Evolutionary conservation across 2,329 filamentous ascomycete species (phyloP), one percentile per base, ranked within the genome.

Genomic region (Tolypocladium album): DNA sequence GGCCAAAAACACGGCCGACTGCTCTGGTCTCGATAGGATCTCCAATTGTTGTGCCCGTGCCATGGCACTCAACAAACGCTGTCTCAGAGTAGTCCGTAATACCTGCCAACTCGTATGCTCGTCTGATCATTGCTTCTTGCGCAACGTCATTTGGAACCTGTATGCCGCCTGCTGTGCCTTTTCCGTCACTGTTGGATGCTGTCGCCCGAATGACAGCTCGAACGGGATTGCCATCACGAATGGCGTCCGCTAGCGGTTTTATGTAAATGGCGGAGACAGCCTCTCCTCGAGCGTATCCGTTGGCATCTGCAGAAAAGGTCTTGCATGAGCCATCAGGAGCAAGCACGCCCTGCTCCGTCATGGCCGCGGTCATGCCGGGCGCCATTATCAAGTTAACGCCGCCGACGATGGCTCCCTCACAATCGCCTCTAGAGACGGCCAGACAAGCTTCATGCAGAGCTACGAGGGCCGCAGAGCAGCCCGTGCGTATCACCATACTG

Each of bases 21-120:
- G 73, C 74, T 0, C 61, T 58, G 4, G 72, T 68, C 59, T 78
- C 76, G 17, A 71, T 64, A 0, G 74, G 72, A 58, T 79, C 76
- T 0, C 76, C 77, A 2, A 67, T 68, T 2, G 63, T 57, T 1
- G 76, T 78, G 1, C 75, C 75, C 0, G 76, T 78, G 15, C 64
- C 64, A 36, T 67, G 65, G 11, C 61, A 60, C 58, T 67, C 65
- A 34, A 67, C 59, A 31, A 63, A 63, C 2, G 61, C 63, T 2
- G 64, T 67, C 39, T 66, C 59, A 1, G 57, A 47, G 1, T 47
- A 39, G 22, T 63, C 59, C 1, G 60, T 56, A 17, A 66, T 59
- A 7, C 62, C 64, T 1, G 67, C 67, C 9, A 56, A 59, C n/a
- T 17, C 31, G 61, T 76, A 76, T 0, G 67, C 65, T 4, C 62